Conservation (phyloP, 441 rosid species). For the Dalechampia spathulata region DNA sequence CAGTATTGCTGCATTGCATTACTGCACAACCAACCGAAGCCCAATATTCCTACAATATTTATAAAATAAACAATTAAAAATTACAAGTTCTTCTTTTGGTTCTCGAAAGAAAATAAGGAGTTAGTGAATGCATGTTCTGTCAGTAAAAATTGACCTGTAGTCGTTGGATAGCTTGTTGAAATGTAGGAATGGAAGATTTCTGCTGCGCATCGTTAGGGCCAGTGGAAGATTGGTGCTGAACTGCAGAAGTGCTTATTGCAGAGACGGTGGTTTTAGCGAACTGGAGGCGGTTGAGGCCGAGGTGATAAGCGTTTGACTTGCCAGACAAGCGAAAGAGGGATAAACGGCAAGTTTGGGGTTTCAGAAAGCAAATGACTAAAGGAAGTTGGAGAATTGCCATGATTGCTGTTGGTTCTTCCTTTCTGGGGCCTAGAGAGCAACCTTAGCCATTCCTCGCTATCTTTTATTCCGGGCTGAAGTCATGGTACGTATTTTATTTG, state of each 20-base stretch:
- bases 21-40: constrained; percentile 98
- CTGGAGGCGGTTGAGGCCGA: constrained; percentile 26
- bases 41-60: constrained; percentile 69
- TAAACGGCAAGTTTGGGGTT: constrained; percentile 33
- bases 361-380: constrained; percentile 52
- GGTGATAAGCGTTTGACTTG: constrained; percentile 20
- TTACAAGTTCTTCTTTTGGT: neutral
- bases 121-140: neutral
- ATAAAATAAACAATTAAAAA: neutral
- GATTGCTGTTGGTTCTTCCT: too few relatives aligned
- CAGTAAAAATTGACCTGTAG: constrained; percentile 45
- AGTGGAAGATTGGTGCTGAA: constrained; percentile 32
- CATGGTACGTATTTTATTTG: too few relatives aligned
- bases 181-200: constrained; percentile 47
- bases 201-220: constrained; percentile 21
- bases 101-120: neutral
- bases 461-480: too few relatives aligned
- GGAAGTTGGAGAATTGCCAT: constrained; percentile 71
- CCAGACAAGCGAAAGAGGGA: constrained; percentile 24
- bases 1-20: constrained; percentile 99
- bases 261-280: constrained; percentile 30
- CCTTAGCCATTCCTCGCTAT: too few relatives aligned
- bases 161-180: constrained; percentile 95
- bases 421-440: too few relatives aligned
- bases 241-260: constrained; percentile 36